Evolutionary conservation across 148 eudicot genomes (phyloP), one percentile per base, ranked within the genome.

Genomic region (Rhododendron simsii): DNA sequence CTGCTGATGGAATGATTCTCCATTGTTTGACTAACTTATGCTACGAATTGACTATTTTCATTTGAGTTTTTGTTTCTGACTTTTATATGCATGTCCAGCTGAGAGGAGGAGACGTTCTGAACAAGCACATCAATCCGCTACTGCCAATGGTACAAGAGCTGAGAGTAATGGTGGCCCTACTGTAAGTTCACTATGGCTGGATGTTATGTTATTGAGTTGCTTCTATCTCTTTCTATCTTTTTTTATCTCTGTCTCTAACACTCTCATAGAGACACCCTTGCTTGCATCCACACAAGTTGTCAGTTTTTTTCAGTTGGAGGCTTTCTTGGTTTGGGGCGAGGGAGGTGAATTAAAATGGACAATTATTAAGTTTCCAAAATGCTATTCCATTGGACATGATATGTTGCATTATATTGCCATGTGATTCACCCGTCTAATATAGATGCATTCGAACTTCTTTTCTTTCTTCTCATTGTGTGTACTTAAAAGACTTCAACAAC

Each of bases 131-230:
- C 98, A 89, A 75, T 47, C 86, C 61, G 69, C 85, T 61, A 81
- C 90, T 74, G 84, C 92, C 73, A 93, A 91, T 91, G 97, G 95
- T 75, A 80, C 91, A 81, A 90, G 93, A 89, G 85, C 94, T 59
- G 93, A 93, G 79, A 92, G 74, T 84, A 93, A 95, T 89, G 99
- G 99, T 28, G 93, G 88, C 74, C 88, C 95, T 86, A 37, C 91
- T 92, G 99, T 96, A 92, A 93, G 95, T 93, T 88, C 28, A 6
- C 85, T 80, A 73, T 63, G 37, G 80, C 28, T 77, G 61, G 61
- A 77, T 77, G 21, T 77, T 41, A 41, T 41, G 80, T 35, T 77
- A 41, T 21, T 75, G 48, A 75, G n/a, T 8, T 37, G 12, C 8
- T 45, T 37, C 28, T 37, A 23, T 37, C 48, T 37, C 50, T 67